These are phyloP conservation scores for Anthoceros angustus DNA, from an alignment of 225 moss, liverwort and hornwort species.

Conservation along the genomic window DNA sequence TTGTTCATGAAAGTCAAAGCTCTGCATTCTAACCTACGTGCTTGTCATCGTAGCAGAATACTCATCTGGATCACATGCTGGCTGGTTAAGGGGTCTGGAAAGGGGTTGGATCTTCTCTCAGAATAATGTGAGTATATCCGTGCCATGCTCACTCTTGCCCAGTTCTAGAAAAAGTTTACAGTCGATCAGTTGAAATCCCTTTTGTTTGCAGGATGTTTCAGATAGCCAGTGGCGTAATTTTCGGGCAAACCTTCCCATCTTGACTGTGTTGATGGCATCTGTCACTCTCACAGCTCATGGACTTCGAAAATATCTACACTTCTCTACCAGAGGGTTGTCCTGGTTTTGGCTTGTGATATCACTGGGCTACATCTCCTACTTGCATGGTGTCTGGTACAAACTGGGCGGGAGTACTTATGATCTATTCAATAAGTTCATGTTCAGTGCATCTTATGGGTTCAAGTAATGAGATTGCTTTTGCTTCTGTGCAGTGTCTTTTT, in stretches of 20 bases:
- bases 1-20: no score
- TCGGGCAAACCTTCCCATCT: conserved; percentile 43
- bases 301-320: conserved; percentile 26
- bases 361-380: conserved; percentile 33
- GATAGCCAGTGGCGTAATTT: conserved; percentile 79
- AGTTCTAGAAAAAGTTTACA: background rate
- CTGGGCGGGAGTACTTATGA: background rate
- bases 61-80: conserved; percentile 18
- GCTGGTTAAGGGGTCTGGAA: conserved; percentile 24
- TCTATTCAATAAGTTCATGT: background rate
- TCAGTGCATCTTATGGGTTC: background rate
- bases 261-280: conserved; percentile 45
- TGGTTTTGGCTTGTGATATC: conserved; percentile 58
- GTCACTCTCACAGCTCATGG: conserved; percentile 33
- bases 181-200: no score
- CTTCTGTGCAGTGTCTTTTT: conserved; percentile 37
- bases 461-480: background rate
- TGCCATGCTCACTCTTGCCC: background rate
- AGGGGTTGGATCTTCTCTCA: conserved; percentile 29
- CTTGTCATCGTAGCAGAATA: conserved; percentile 18
- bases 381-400: conserved; percentile 58
- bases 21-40: background rate
- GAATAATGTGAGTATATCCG: conserved; percentile 12
- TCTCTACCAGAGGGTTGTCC: conserved; percentile 45
- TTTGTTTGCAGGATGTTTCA: conserved; percentile 43